Base-by-base conservation (phyloP, 345 rosid genomes). In the Limnanthes douglasii region DNA sequence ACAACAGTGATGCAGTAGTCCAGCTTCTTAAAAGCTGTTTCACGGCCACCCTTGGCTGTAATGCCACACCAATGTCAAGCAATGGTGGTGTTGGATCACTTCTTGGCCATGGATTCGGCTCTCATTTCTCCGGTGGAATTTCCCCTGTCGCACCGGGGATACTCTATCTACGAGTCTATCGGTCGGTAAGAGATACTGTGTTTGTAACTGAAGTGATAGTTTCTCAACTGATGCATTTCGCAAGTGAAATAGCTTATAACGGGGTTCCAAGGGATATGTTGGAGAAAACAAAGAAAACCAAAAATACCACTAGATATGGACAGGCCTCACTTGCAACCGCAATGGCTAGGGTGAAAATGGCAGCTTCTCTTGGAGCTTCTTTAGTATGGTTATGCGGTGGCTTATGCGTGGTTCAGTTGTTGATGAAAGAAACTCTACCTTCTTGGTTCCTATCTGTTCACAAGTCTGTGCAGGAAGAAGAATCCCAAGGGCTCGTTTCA, bases 71-170 rank as follows among this genome's bases (percentile, higher is more conserved):
- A 23, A 56, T 69, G 45, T 68, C 75, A 16, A 70, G 70, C 51
- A 66, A 64, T 29, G 82, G 88, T 41, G 85, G 93, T 7, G 83
- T 90, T 30, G 96, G 96, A 58, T 73, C 88, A 36, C 96, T 90
- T 64, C 82, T 90, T 38, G 99, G 99, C 28, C 94, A 85, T 40
- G 99, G 94, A 17, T 74, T 84, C 39, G 88, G 98, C 16, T 80
- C 96, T 13, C 96, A 84, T 61, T 64, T 77, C 51, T 59, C 60
- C 14, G 96, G 94, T 4, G 96, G 93, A 21, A 62, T 90, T 27
- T 61, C 94, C 22, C 78, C 94, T 21, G 94, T 85, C 43, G 96
- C 98, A 30, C 96, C 98, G 4, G 98, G 96, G 48, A 70, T 90
- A 48, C 85, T 84, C 28, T 85, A 72, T 46, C 56, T 90, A 34